Evolutionary conservation across 768 basidiomycete genomes (phyloP).

Genomic region (Leccinellum rugosiceps): DNA sequence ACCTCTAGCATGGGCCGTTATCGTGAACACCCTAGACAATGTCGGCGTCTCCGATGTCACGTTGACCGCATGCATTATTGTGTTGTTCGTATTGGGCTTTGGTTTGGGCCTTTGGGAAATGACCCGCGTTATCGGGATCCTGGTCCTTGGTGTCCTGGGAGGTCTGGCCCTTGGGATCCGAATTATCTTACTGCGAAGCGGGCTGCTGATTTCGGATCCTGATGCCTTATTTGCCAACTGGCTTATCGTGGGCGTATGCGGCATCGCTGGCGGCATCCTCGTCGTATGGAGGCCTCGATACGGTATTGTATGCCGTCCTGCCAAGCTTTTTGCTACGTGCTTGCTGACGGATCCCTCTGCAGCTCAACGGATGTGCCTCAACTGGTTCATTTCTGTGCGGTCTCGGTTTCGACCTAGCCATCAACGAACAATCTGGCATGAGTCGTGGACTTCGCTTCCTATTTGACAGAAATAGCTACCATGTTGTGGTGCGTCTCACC

Average conservation of each 20-base stretch:
- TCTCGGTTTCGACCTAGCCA: slow-evolving; percentile 53
- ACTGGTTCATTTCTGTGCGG: slow-evolving; percentile 57
- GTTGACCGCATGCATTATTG: slow-evolving; percentile 47
- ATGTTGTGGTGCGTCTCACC: slow-evolving; percentile 44
- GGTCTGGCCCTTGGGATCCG: slow-evolving; percentile 59
- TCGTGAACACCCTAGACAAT: slow-evolving; percentile 52
- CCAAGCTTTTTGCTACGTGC: neutral
- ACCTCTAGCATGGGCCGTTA: slow-evolving; percentile 56
- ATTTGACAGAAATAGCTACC: slow-evolving; percentile 59
- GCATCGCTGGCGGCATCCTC: slow-evolving; percentile 38
- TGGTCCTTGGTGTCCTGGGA: slow-evolving; percentile 46
- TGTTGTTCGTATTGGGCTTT: slow-evolving; percentile 49
- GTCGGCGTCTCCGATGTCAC: slow-evolving; percentile 50
- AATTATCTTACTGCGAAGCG: slow-evolving; percentile 46
- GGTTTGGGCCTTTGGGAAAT: slow-evolving; percentile 52
- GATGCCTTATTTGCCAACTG: slow-evolving; percentile 45
- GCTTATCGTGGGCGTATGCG: slow-evolving; percentile 48
- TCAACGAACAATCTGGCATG: slow-evolving; percentile 59
- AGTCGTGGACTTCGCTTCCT: slow-evolving; percentile 61
- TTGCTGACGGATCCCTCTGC: slow-evolving; percentile 7
- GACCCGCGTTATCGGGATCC: slow-evolving; percentile 45
- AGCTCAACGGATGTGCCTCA: slow-evolving; percentile 52
- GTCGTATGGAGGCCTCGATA: slow-evolving; percentile 45
- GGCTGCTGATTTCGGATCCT: slow-evolving; percentile 42
- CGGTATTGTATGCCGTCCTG: slow-evolving; percentile 43